A percentile compares a stretch with the other conserved stretches of the same genome.
Evolutionary conservation across 2,329 filamentous ascomycete species (phyloP).

Genomic region (Aspergillus sp.): DNA sequence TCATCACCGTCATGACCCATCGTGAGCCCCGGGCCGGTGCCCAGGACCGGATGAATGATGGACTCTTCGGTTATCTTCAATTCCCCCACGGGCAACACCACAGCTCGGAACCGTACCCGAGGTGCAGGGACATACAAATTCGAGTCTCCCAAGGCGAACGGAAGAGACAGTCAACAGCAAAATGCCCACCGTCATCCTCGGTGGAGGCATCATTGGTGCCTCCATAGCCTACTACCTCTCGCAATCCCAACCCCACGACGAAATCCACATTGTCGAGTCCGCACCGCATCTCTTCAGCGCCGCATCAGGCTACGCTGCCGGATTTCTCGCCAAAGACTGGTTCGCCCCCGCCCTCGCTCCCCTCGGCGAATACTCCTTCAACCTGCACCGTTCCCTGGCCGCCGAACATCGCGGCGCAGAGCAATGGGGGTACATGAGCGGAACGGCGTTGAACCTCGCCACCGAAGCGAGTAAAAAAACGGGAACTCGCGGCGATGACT

Average conservation of each 20-base stretch:
- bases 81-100: too few relatives aligned
- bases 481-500: slow-evolving; percentile 57
- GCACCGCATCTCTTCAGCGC: slow-evolving; percentile 64
- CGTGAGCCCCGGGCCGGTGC: too few relatives aligned
- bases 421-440: slow-evolving; percentile 59
- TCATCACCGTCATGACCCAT: too few relatives aligned
- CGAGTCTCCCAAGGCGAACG: too few relatives aligned
- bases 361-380: slow-evolving; percentile 66
- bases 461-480: slow-evolving; percentile 35
- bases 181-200: slow-evolving; percentile 63
- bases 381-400: slow-evolving; percentile 64
- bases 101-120: too few relatives aligned
- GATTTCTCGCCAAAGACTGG: slow-evolving; percentile 74
- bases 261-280: slow-evolving; percentile 59
- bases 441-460: slow-evolving; percentile 58
- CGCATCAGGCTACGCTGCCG: slow-evolving; percentile 70
- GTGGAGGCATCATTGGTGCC: slow-evolving; percentile 67
- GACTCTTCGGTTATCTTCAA: too few relatives aligned
- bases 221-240: slow-evolving; percentile 72
- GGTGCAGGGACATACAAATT: too few relatives aligned
- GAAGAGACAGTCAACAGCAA: slow-evolving; percentile 18
- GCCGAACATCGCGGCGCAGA: slow-evolving; percentile 55
- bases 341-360: slow-evolving; percentile 57
- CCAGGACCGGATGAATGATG: too few relatives aligned
- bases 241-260: slow-evolving; percentile 26